phyloP scores from a whole-genome alignment of 2,329 filamentous ascomycete species.

The Bipolaris victoriae region DNA sequence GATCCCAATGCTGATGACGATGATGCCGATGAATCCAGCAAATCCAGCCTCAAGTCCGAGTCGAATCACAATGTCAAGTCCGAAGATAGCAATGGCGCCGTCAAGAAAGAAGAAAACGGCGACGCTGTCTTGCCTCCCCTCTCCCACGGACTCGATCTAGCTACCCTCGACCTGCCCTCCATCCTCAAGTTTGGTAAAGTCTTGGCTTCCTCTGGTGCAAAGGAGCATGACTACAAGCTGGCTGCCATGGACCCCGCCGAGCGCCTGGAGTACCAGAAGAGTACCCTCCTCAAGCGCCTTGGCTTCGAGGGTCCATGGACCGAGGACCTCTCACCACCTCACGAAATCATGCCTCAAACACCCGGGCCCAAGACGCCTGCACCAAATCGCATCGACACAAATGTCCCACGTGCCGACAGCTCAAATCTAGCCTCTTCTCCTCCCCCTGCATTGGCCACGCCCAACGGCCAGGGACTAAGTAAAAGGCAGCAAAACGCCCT shows the following conservation, averaged over 20 bases:
- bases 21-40: constrained; percentile 69
- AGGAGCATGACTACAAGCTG: constrained; percentile 81
- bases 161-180: constrained; percentile 75
- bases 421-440: constrained; percentile 56
- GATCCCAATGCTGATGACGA: constrained; percentile 76
- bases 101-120: constrained; percentile 60
- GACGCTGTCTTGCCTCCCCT: constrained; percentile 49
- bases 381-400: constrained; percentile 60
- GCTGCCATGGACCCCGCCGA: constrained; percentile 81
- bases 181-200: constrained; percentile 85
- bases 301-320: constrained; percentile 84
- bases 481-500: constrained; percentile 93
- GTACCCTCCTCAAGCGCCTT: constrained; percentile 79
- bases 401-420: constrained; percentile 54
- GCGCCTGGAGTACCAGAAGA: constrained; percentile 85
- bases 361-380: constrained; percentile 45
- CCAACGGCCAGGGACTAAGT: constrained; percentile 65
- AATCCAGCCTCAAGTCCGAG: constrained; percentile 54
- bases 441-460: constrained; percentile 51
- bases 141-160: constrained; percentile 72
- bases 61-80: constrained; percentile 61
- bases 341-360: constrained; percentile 60
- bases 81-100: constrained; percentile 55
- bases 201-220: constrained; percentile 80
- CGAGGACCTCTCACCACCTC: constrained; percentile 78